A percentile compares a stretch with the other conserved stretches of the same genome.
phyloP scores from a whole-genome alignment of 139 green algal species.

The Eudorina sp. region DNA sequence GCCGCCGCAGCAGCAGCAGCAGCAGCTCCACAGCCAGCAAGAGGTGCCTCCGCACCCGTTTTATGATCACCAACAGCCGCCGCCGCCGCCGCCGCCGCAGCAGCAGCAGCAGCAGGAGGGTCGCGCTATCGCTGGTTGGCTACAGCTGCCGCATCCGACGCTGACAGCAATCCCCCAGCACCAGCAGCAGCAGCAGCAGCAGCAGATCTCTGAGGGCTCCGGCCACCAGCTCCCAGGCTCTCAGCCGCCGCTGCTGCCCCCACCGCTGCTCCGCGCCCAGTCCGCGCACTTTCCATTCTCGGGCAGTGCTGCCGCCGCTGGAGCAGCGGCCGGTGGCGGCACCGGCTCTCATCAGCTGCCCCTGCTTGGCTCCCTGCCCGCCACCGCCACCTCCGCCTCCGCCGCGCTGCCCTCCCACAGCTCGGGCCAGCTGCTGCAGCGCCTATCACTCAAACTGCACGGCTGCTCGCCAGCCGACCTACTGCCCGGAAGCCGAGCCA shows the following conservation, averaged over 20 bases:
- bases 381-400: no score
- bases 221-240: no score
- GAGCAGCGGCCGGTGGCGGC: no score
- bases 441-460: slow-evolving; percentile 39
- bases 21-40: neutral
- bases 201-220: no score
- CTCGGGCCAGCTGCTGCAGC: slow-evolving; percentile 24
- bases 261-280: neutral
- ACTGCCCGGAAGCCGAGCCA: neutral
- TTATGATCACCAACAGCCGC: neutral
- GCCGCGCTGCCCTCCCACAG: no score
- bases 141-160: neutral
- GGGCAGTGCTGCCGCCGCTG: no score
- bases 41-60: neutral
- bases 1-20: neutral
- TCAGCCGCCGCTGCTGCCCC: neutral
- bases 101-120: neutral
- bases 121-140: neutral
- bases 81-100: neutral
- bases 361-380: no score
- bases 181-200: neutral
- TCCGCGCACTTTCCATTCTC: neutral
- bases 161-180: neutral
- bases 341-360: neutral
- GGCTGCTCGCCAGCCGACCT: slow-evolving; percentile 24